Evolutionary conservation across 345 rosid species (phyloP).

Genomic region (Populus alba): DNA sequence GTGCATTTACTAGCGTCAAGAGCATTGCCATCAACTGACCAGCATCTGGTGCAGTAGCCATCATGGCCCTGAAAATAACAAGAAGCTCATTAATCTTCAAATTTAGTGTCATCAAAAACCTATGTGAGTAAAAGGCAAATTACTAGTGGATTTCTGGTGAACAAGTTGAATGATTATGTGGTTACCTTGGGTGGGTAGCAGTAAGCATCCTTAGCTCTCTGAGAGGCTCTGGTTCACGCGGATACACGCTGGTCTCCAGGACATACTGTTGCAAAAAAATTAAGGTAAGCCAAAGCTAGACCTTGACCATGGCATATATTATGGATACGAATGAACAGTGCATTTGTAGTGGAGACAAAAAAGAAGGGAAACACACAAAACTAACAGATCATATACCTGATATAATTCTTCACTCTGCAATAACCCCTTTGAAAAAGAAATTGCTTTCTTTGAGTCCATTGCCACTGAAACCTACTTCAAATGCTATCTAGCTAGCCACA

Average conservation of each 20-base stretch:
- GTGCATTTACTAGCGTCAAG: conserved; percentile 54
- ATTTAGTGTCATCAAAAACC: not conserved
- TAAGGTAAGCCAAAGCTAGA: not conserved
- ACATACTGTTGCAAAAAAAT: conserved; percentile 45
- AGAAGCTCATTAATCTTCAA: not conserved
- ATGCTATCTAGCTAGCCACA: not conserved
- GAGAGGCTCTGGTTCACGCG: conserved; percentile 58
- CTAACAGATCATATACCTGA: conserved; percentile 27
- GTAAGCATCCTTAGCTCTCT: conserved; percentile 61
- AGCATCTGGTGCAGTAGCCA: conserved; percentile 71
- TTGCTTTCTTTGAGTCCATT: not conserved
- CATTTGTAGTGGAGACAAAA: not conserved
- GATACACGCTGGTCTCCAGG: conserved; percentile 64
- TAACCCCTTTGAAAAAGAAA: conserved; percentile 24
- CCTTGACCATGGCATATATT: not conserved
- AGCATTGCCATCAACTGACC: conserved; percentile 65
- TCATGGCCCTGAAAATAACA: conserved; percentile 23
- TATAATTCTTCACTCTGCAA: conserved; percentile 52
- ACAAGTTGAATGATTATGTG: not conserved
- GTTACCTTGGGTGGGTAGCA: conserved; percentile 49
- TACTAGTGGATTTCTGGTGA: not conserved
- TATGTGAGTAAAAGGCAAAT: not conserved
- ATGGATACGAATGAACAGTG: not conserved
- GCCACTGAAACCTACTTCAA: not conserved
- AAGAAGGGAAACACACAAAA: too few species aligned